Evolutionary conservation across 768 basidiomycete species (phyloP), one percentile per base, ranked within the genome.

Genomic region (Rhizopogon salebrosus): DNA sequence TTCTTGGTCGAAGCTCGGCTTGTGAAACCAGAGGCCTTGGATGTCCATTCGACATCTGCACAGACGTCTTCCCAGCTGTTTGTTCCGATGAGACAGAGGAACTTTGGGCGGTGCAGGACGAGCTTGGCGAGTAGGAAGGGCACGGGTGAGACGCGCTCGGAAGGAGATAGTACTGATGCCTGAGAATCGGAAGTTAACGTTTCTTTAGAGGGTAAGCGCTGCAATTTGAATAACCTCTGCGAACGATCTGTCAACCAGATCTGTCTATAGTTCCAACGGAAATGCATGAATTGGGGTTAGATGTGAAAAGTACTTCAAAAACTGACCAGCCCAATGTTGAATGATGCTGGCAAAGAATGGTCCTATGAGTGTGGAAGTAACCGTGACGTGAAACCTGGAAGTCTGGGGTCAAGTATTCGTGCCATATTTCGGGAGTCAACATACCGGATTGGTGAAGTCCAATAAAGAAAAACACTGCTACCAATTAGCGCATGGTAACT

Each of bases 11-110:
- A 54, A 45, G 51, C 37, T 23, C 18, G 37, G 41, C 35, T 41
- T 41, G 52, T 36, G 4, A 26, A 26, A 31, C 16, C 11, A 13
- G 54, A 40, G 37, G 38, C 22, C 23, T 27, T n/a, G 31, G 40
- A 54, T 67, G 57, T 34, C 31, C 20, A 16, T 20, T 46, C 52
- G 49, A 64, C 46, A 38, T 65, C 56, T 59, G 77, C 57, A 38
- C 74, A 64, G 58, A 60, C 54, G 54, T 72, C 63, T 36, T 76
- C 60, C 79, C 81, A 83, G 29, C 93, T 91, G 8, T 76, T 75
- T 54, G 89, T 73, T 1, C 92, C 92, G 1, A 92, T 84, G 60
- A 93, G 88, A 61, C 89, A 91, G 0, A 91, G 76, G 5, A 93
- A 71, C 3, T 74, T 72, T 0, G 92, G 92, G 10, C 76, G 76